Evolutionary conservation across 768 basidiomycete genomes (phyloP), one percentile per base, ranked within the genome.

Genomic region (Boletus patriciae): DNA sequence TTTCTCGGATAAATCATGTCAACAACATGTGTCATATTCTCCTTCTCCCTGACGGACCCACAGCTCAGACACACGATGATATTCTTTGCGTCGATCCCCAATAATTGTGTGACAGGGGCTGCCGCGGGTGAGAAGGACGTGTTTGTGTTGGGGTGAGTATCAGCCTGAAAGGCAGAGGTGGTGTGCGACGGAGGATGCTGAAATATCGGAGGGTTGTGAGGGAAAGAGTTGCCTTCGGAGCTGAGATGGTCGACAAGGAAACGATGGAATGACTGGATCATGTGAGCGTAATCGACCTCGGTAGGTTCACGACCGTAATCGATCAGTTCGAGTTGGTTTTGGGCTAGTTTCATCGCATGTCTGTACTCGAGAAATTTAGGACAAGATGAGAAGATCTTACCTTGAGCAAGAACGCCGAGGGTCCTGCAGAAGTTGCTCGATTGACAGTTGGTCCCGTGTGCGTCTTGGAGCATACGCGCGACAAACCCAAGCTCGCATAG

Each of bases 381-480:
- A 27, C 12, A 19, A 19, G 21, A 31, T 18, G 19, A 37, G 19
- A 37, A 23, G n/a, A 63, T 71, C 49, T 51, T 63, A 94, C 94
- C 85, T 73, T 94, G 92, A 7, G 92, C 90, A 33, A 94, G 81
- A 3, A 92, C 86, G 18, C 91, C 88, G 44, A 98, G 90, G 3
- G 94, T 90, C 72, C 93, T 89, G 70, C 94, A 98, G 65, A 98
- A 99, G 71, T 99, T 99, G 71, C 89, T 94, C 6, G 94, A 86
- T 70, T 98, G 96, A 66, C 96, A 98, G 63, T 99, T 98, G 19
- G 82, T 91, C 0, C 97, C 97, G 38, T 79, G 80, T 0, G 97
- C 96, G 66, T 98, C 95, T 71, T 96, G 93, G 36, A 99, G 79
- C 96, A 98, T 99, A 31, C 93, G 83, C 55, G 87, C 88, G 25